Evolutionary conservation across 106 monocot genomes (phyloP), one percentile per base, ranked within the genome.

Genomic region (Dendrobium huoshanense): DNA sequence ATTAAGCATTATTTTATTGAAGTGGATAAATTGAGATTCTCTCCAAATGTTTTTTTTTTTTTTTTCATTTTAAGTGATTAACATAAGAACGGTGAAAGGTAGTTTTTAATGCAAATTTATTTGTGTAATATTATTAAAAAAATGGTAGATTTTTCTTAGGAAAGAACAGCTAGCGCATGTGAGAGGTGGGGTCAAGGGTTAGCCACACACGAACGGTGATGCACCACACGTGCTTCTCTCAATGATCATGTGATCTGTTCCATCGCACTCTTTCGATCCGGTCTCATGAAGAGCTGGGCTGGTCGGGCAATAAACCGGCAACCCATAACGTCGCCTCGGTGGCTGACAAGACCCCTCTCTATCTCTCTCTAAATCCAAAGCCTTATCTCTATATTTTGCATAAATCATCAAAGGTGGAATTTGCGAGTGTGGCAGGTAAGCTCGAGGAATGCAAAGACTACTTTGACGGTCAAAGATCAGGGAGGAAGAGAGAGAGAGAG

Each of bases 221-320:
- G n/a, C 76, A 47, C 27, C 49, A 20, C 76, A 76, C 76, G 76
- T 76, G 76, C 76, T 25, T 73, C 18, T 20, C 19, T 73, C 17
- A 18, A 41, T 42, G 22, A 22, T 37, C 13, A 33, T 70, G 70
- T 29, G 43, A 8, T 43, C n/a, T 20, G 41, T 43, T 43, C 20
- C 74, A 8, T 74, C 41, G 4, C 40, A 3, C 45, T 76, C 76
- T 49, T 76, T 76, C 76, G 76, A 76, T 76, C 76, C 45, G 76
- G 47, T 76, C 76, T 47, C 49, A 76, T 76, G 76, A 76, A 76
- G 47, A 44, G 74, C 41, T 44, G 44, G 42, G 43, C 42, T 31
- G 74, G 74, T 75, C 74, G 74, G 73, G 51, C 5, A 20, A 44
- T 3, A 19, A 11, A 44, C 74, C 74, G 19, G 74, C 74, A 75